Evolutionary conservation across 75 land plant species (phyloP), one percentile per base, ranked within the genome.

Genomic region (Gnetum montanum): DNA sequence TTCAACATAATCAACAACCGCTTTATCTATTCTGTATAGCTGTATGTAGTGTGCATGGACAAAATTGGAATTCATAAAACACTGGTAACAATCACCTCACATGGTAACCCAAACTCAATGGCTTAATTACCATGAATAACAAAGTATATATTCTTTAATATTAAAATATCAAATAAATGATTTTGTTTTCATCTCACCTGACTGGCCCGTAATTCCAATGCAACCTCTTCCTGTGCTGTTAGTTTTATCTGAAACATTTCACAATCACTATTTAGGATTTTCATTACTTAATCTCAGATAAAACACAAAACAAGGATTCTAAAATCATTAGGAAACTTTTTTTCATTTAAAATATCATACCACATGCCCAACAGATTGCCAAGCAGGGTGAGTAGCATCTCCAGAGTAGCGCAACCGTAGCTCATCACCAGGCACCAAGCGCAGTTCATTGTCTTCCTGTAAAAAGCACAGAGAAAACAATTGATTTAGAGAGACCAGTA

Each of bases 301-400:
- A 60, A 8, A 31, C 33, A 49, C 2, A 49, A 28, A 19, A 5
- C 3, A 60, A 10, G n/a, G 18, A 4, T 12, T 44, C 10, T 29
- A 59, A 28, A 25, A n/a, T n/a, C n/a, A 7, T 6, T 19, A 4
- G 38, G 8, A 3, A 7, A 15, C 27, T 24, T 13, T 3, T 13
- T 31, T 24, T n/a, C n/a, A n/a, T n/a, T 16, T 13, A 26, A 22
- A 20, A 22, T 16, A 5, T 11, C 75, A 33, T 90, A 95, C 99
- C 91, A 95, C 99, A 79, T 95, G 99, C 8, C 99, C 99, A 44
- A 95, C 99, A 25, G 99, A 90, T 37, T 95, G 99, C 97, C 97
- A 95, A 8, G 88, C 78, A 40, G 99, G 85, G 70, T 95, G 99
- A 36, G 77, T 61, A 46, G 85, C 82, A 71, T 95, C 97, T 8